Conservation (phyloP, 2,329 filamentous ascomycete genomes). For the Cylindrodendrum hubeiense region DNA sequence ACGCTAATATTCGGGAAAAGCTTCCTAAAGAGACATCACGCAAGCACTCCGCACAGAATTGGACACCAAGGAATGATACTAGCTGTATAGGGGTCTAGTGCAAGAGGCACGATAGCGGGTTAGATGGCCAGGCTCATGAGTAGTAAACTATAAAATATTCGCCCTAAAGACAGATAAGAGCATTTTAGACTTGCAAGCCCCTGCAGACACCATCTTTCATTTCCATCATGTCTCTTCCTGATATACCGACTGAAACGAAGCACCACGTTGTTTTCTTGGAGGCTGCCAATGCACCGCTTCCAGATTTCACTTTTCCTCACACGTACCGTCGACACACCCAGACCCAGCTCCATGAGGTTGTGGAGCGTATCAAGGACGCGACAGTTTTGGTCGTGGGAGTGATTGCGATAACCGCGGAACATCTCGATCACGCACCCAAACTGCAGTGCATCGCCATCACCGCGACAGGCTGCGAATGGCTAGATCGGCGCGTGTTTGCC, state of each 20-base stretch:
- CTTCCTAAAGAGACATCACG: too few species aligned
- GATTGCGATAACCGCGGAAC: background rate
- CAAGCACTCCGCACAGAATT: too few species aligned
- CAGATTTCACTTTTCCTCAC: background rate
- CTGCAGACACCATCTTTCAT: too few species aligned
- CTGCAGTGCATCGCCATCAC: slow-evolving; percentile 2
- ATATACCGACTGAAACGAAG: background rate
- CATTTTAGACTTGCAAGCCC: too few species aligned
- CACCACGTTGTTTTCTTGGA: slow-evolving; percentile 8
- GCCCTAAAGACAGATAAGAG: too few species aligned
- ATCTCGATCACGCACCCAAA: background rate
- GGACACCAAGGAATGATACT: too few species aligned
- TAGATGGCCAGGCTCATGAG: too few species aligned
- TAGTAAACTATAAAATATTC: too few species aligned
- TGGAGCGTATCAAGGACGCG: slow-evolving; percentile 8
- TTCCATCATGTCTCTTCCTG: too few species aligned
- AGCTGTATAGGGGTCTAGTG: too few species aligned
- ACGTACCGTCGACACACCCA: background rate
- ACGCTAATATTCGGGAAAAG: too few species aligned
- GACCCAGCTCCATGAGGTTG: background rate
- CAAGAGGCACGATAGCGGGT: too few species aligned
- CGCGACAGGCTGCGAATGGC: slow-evolving; percentile 4
- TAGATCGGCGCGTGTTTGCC: background rate
- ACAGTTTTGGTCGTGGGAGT: background rate
- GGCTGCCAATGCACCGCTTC: background rate